Evolutionary conservation across 2,329 filamentous ascomycete genomes (phyloP), one percentile per base, ranked within the genome.

Genomic region (Didymella exigua): DNA sequence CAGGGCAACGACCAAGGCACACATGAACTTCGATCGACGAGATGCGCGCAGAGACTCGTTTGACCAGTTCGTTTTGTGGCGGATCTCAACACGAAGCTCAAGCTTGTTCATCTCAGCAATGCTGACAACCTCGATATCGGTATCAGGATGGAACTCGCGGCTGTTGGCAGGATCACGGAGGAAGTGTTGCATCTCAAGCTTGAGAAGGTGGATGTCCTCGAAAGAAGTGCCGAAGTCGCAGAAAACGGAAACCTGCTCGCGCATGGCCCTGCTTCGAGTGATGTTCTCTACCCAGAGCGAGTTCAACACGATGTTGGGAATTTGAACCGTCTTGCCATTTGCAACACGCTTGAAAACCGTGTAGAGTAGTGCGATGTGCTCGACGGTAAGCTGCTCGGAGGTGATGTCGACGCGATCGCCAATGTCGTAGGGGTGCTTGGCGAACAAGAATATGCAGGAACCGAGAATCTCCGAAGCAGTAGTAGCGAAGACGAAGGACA

Each of bases 371-470:
- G 93, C 96, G 66, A 98, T 98, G 73, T 93, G 90, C 75, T 98
- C 92, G 10, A 99, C 95, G 4, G 91, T 82, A 64, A 96, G 86
- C 65, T 86, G 82, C 61, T 88, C 82, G 55, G 79, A 78, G 14
- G 81, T 81, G 60, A 98, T 89, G 67, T 97, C 92, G 37, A 98
- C 90, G 23, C 95, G 88, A 74, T 99, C 95, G 58, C 93, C 93
- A 19, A 98, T 92, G 72, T 99, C 95, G 74, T 90, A 98, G 0
- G 95, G 93, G 74, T 99, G 95, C 81, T 99, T 99, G 80, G 98
- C 91, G 69, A 99, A 99, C 1, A 99, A 80, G 80, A 99, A 99
- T 69, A 99, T 96, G 79, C 93, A 98, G 31, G 93, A 97, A 69
- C 93, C 93, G n/a, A 99, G 85, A 60, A 99, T 89, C 76, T 99